These are phyloP conservation scores for Drosera spatulata DNA, from an alignment of 179 eudicot species.

Conservation along the genomic window DNA sequence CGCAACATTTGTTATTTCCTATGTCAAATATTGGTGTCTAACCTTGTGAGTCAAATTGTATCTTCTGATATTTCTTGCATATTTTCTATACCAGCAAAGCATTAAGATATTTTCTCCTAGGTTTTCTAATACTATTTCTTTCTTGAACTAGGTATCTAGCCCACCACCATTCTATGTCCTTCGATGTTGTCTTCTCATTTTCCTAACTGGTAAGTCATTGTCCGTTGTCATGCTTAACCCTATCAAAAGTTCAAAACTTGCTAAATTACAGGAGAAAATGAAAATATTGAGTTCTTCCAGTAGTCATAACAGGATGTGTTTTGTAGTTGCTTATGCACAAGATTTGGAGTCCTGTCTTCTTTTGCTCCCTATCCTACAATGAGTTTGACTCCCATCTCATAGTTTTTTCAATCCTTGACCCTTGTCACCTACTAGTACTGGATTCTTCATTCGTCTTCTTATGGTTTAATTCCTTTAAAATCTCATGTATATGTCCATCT, in stretches of 20 bases:
- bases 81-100: constrained; percentile 3
- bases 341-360: no score
- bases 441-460: neutral
- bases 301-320: no score
- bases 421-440: neutral
- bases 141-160: no score
- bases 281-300: no score
- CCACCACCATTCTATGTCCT: constrained; percentile 30
- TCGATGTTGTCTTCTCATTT: constrained; percentile 34
- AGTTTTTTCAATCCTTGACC: neutral
- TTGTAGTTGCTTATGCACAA: no score
- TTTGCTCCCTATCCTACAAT: no score
- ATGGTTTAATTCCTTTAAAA: constrained; percentile 1
- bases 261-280: neutral
- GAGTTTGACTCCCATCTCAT: neutral
- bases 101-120: constrained; percentile 17
- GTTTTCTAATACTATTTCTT: constrained; percentile 36
- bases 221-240: neutral
- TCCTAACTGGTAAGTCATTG: constrained; percentile 42
- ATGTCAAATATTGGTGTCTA: neutral
- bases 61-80: constrained; percentile 2
- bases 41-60: neutral
- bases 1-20: neutral
- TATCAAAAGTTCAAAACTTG: neutral
- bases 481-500: constrained; percentile 9